Base-by-base conservation (phyloP, 2,329 filamentous ascomycete genomes). In the Diaporthe citrichinensis region DNA sequence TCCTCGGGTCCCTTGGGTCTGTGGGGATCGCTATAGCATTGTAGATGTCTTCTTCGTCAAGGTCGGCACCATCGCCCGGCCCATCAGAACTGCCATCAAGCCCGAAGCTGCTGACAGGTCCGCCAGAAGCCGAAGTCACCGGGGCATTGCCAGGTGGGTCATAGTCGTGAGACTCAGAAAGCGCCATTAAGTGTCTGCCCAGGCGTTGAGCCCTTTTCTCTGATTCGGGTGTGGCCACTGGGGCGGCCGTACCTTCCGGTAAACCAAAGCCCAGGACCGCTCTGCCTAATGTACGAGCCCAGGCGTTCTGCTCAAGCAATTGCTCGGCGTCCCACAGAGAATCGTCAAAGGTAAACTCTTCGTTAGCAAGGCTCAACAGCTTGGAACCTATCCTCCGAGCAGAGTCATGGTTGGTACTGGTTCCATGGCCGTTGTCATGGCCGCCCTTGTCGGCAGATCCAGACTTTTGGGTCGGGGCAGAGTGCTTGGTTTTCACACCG, bases 1-100 rank as follows among this genome's bases (percentile, higher is more conserved):
- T 61, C 34, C 69, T 59, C 2, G 28, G 39, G 17, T 72, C 69
- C 1, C 25, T 39, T 2, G 69, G 69, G n/a, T 72, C 69, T 10
- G 55, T 51, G 28, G 53, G 69, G 12, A 72, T 72, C 14, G 69
- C 69, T 15, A 39, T 14, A 0, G 23, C 20, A 23, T 46, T 14
- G 10, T 34, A 23, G n/a, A 20, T 6, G 3, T 46, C 39, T 5
- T 34, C 41, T 1, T 61, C 53, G 9, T 28, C 17, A 0, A 14
- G 39, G 6, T 58, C 12, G n/a, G 20, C 20, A 15, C 34, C 25
- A 25, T 44, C 67, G 15, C 15, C 31, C 12, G n/a, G 23, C 10
- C 41, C 58, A 15, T 65, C 59, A 46, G 25, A 23, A 31, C 15
- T 46, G 23, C n/a, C 41, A 23, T 46, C 36, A 10, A n/a, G 28